Evolutionary conservation across 2,329 filamentous ascomycete species (phyloP), one percentile per base, ranked within the genome.

Genomic region (Ceratocystis harringtonii): DNA sequence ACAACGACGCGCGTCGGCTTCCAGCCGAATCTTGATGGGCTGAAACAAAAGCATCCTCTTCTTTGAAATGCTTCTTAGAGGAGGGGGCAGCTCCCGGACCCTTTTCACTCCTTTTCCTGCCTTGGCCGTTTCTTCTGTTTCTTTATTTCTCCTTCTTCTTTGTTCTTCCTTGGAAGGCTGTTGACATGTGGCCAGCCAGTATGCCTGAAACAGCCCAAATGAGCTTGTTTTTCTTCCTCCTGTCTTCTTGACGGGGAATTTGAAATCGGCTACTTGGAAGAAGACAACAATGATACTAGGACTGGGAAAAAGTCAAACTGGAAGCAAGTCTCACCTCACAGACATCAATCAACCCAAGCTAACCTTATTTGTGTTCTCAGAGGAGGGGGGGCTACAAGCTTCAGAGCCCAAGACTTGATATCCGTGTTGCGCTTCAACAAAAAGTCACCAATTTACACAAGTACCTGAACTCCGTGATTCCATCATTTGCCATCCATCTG

Each of bases 161-260:
- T 58, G 55, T 58, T 58, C 55, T 58, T n/a, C 55, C 55, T 32
- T 58, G 3, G 28, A 32, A 41, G 55, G 17, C n/a, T 6, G 28
- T 58, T 58, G 55, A 58, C 55, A 58, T 58, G 55, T 58, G 55
- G 55, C 55, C 5, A 28, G 28, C 55, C 17, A 58, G 55, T 15
- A 58, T n/a, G 15, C 36, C 55, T 58, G 55, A 58, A 58, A 58
- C 55, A 58, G 17, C 5, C 55, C 55, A 58, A 58, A 36, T 32
- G 55, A 58, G 55, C 55, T 58, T 58, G 55, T 58, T 58, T 36
- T 32, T n/a, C 48, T 22, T 50, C 52, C 22, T 57, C 28, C 15
- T 32, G 7, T 10, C 17, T 12, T 12, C 17, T 22, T 1, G 12
- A 55, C 19, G 50, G 55, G 32, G 55, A 58, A 58, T 58, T 58